Evolutionary conservation across 495 filamentous ascomycete genomes (phyloP).

Genomic region (Annulohypoxylon nitens): DNA sequence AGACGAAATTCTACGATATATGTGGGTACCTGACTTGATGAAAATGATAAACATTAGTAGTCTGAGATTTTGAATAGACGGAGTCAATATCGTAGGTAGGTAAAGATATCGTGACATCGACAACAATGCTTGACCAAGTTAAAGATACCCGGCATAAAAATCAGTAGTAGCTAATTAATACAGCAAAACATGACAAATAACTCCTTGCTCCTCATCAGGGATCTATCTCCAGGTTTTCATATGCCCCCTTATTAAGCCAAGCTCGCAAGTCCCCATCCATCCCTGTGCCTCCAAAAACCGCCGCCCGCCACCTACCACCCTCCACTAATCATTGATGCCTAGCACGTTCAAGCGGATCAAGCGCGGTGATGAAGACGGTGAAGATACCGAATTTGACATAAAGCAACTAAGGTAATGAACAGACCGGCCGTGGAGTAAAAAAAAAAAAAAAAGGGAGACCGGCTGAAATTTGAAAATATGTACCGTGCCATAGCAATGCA

Average conservation of each 20-base stretch:
- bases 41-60: neutral
- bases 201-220: slow-evolving; percentile 23
- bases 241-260: slow-evolving; percentile 23
- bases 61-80: no score
- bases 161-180: slow-evolving; percentile 2
- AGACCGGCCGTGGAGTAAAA: slow-evolving; percentile 22
- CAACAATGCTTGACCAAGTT: neutral
- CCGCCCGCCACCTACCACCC: slow-evolving; percentile 15
- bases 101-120: neutral
- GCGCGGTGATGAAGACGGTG: neutral
- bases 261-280: neutral
- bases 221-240: slow-evolving; percentile 14
- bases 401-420: slow-evolving; percentile 23
- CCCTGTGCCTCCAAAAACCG: slow-evolving; percentile 16
- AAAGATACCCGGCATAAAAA: neutral
- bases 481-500: slow-evolving; percentile 37
- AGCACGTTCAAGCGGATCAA: neutral
- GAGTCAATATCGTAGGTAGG: neutral
- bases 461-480: slow-evolving; percentile 37
- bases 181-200: slow-evolving; percentile 29
- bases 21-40: neutral
- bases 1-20: neutral
- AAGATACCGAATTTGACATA: slow-evolving; percentile 24
- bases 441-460: slow-evolving; percentile 38
- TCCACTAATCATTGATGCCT: slow-evolving; percentile 20